Base-by-base conservation (phyloP, 495 filamentous ascomycete genomes). In the Penicillium coprophilum region DNA sequence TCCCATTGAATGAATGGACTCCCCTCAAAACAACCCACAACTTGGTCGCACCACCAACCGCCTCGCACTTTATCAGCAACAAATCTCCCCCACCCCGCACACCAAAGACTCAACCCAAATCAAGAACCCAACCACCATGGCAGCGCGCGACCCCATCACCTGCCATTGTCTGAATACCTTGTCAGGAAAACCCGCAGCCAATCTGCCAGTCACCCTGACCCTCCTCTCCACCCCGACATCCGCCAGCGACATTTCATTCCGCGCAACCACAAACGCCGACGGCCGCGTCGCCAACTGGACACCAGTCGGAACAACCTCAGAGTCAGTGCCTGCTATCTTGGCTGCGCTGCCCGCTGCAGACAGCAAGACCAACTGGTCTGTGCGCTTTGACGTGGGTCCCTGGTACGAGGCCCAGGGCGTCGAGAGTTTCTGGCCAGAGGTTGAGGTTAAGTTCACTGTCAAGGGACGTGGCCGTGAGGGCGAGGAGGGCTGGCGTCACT, bases 341-440 rank as follows among this genome's bases (percentile, higher is more conserved):
- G 47, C 71, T 21, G 63, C 68, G 6, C 63, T 77, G 21, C 70
- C 71, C 0, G 54, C 66, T 1, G 61, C 69, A 9, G 71, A 76
- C 17, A 74, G 71, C 50, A 74, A 75, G 63, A 82, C 78, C 57
- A 69, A 80, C 50, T 96, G 89, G 88, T 84, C 81, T 38, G 77
- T 96, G 59, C 79, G 80, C 27, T 96, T 97, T 71, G 87, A 90
- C 57, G 89, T 87, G 11, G 88, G 81, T 31, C 74, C 69, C 17
- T 96, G 94, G 76, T 96, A 85, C 66, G 89, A 88, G 56, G 77
- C 71, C 12, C 74, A 83, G 57, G 82, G 75, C 0, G 82, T 85
- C 53, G 81, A 87, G 55, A 91, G 90, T 4, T 97, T 98, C 69
- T 97, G 90, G 70, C 91, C 90, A 23, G 88, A 92, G 74, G 91